Conservation (phyloP, 2,329 filamentous ascomycete species). For the Xylariaceae sp. region DNA sequence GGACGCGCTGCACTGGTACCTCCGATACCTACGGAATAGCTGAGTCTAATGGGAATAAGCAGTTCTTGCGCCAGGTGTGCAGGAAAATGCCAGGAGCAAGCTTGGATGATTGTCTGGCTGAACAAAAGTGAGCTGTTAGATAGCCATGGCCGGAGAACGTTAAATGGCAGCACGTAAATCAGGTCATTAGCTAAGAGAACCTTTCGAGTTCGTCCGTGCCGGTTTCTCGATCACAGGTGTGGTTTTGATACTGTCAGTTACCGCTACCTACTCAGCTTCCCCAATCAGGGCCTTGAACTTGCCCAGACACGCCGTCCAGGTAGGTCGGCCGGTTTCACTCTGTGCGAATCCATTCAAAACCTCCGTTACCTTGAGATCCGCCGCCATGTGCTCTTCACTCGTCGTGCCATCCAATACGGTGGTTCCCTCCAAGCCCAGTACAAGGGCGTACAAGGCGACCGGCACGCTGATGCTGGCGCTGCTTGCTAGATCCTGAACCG, state of each 20-base stretch:
- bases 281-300: slow-evolving; percentile 43
- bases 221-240: neutral
- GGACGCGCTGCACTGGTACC: no score
- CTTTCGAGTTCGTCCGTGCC: neutral
- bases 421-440: slow-evolving; percentile 43
- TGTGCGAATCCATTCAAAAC: slow-evolving; percentile 34
- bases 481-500: slow-evolving; percentile 49
- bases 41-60: neutral
- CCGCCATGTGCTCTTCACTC: slow-evolving; percentile 44
- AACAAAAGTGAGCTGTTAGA: neutral
- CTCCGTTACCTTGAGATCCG: slow-evolving; percentile 44
- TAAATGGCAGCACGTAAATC: neutral
- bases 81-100: neutral
- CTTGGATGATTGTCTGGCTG: neutral
- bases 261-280: slow-evolving; percentile 18
- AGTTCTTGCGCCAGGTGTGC: neutral
- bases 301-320: slow-evolving; percentile 47
- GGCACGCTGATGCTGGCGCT: slow-evolving; percentile 35
- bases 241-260: slow-evolving; percentile 1
- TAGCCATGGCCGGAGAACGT: neutral
- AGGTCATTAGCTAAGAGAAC: neutral
- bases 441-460: slow-evolving; percentile 46
- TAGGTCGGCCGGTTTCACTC: slow-evolving; percentile 33
- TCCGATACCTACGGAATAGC: no score
- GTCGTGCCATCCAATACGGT: slow-evolving; percentile 47